Percentiles rank a stretch among this genome's conserved stretches.
These are phyloP conservation scores for Pseudopyricularia cyperi DNA, from an alignment of 2,329 filamentous ascomycete species.

Conservation along the genomic window DNA sequence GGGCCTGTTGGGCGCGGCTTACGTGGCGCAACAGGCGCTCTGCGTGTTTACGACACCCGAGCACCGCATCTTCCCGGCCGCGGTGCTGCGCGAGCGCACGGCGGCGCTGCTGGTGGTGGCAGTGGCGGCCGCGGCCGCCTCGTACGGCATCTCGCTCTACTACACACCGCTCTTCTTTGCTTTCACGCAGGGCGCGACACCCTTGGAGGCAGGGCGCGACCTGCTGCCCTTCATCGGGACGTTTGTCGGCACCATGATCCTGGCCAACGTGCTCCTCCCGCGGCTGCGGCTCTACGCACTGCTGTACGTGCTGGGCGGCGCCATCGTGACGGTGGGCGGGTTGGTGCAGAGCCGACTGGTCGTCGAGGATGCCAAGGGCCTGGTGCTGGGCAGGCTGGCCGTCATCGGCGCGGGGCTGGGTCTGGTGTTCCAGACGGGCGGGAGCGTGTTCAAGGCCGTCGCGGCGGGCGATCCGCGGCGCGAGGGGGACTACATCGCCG, in stretches of 20 bases:
- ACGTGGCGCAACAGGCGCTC: slow-evolving; percentile 31
- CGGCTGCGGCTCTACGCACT: slow-evolving; percentile 22
- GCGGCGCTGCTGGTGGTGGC: background rate
- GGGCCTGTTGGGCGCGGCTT: slow-evolving; percentile 27
- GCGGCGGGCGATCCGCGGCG: background rate
- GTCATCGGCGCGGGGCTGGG: slow-evolving; percentile 19
- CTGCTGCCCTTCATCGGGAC: slow-evolving; percentile 28
- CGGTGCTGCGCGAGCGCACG: background rate
- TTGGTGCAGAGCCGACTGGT: slow-evolving; percentile 9
- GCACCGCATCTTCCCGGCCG: slow-evolving; percentile 27
- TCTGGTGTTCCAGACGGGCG: slow-evolving; percentile 16
- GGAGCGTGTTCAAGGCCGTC: slow-evolving; percentile 10
- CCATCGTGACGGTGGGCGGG: slow-evolving; percentile 11
- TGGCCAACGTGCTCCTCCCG: slow-evolving; percentile 21
- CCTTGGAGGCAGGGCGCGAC: slow-evolving; percentile 25
- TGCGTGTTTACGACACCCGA: slow-evolving; percentile 27
- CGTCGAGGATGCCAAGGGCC: background rate
- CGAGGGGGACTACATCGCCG: slow-evolving; percentile 15
- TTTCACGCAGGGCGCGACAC: slow-evolving; percentile 28
- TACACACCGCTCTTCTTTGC: slow-evolving; percentile 12
- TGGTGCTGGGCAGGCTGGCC: slow-evolving; percentile 15
- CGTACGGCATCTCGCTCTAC: background rate
- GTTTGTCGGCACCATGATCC: slow-evolving; percentile 15
- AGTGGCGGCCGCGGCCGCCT: background rate
- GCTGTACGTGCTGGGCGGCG: slow-evolving; percentile 16